Percentiles rank a stretch among this genome's conserved stretches.
Evolutionary conservation across 768 basidiomycete genomes (phyloP).

Genomic region (Tephrocybe rancida): DNA sequence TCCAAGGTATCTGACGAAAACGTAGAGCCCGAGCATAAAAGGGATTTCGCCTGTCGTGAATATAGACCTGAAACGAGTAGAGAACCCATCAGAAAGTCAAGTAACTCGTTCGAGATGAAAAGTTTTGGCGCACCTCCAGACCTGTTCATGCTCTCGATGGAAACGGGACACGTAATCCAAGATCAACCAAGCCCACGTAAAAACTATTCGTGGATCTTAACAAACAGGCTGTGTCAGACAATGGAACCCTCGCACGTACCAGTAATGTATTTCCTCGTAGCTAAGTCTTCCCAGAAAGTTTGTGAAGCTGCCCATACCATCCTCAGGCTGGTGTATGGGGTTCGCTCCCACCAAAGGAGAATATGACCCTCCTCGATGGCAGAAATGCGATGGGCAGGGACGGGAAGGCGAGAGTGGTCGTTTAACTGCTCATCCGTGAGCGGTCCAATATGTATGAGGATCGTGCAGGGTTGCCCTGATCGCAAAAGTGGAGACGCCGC

Average conservation of each 20-base stretch:
- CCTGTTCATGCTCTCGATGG: conserved; percentile 5
- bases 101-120: not conserved
- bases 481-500: too few species aligned
- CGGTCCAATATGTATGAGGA: too few species aligned
- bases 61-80: not conserved
- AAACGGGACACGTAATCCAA: conserved; percentile 12
- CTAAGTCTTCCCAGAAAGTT: conserved; percentile 3
- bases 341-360: not conserved
- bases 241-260: not conserved
- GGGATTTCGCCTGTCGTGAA: not conserved
- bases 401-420: too few species aligned
- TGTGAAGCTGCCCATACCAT: too few species aligned
- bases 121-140: conserved; percentile 12
- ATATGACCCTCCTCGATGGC: too few species aligned
- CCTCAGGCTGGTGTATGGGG: too few species aligned
- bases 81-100: too few species aligned
- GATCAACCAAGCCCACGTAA: conserved; percentile 8
- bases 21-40: conserved; percentile 6
- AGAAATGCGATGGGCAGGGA: too few species aligned
- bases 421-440: too few species aligned
- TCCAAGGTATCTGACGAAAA: conserved; percentile 17
- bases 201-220: not conserved
- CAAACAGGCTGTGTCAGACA: not conserved
- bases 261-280: conserved; percentile 7
- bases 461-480: too few species aligned